Conservation (phyloP, 305 asterid genomes). For the Euphrasia arctica region DNA sequence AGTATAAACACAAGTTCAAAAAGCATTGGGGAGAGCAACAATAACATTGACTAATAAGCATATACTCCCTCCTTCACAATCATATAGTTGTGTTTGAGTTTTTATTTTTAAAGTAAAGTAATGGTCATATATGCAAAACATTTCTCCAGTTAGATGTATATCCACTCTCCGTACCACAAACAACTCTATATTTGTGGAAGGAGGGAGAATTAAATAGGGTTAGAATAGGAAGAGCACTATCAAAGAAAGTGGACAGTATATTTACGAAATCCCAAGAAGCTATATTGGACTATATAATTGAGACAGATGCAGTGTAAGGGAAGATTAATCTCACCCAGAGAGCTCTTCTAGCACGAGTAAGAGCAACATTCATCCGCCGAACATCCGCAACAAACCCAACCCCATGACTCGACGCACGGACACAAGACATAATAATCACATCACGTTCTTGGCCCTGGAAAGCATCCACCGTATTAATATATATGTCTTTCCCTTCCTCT, state of each 20-base stretch:
- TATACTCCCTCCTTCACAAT: too few relatives aligned
- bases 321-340: conserved; percentile 69
- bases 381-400: conserved; percentile 98
- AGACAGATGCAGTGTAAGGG: background rate
- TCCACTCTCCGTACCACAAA: too few relatives aligned
- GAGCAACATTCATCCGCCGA: conserved; percentile 98
- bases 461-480: conserved; percentile 97
- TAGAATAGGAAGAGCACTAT: too few relatives aligned
- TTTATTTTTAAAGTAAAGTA: too few relatives aligned
- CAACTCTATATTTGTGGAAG: too few relatives aligned
- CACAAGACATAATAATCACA: conserved; percentile 97
- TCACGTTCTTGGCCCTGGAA: conserved; percentile 99
- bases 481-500: conserved; percentile 93
- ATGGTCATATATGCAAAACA: too few relatives aligned
- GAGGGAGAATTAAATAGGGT: too few relatives aligned
- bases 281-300: background rate
- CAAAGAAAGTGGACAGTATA: too few relatives aligned
- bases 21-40: conserved; percentile 11
- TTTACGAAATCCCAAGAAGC: too few relatives aligned
- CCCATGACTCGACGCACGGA: conserved; percentile 92
- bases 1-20: background rate
- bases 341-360: conserved; percentile 96
- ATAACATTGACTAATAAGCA: too few relatives aligned
- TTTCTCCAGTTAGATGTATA: too few relatives aligned
- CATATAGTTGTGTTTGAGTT: too few relatives aligned